Evolutionary conservation across 176 grass and related monocot species (phyloP), one percentile per base, ranked within the genome.

Genomic region (Eleusine coracana): DNA sequence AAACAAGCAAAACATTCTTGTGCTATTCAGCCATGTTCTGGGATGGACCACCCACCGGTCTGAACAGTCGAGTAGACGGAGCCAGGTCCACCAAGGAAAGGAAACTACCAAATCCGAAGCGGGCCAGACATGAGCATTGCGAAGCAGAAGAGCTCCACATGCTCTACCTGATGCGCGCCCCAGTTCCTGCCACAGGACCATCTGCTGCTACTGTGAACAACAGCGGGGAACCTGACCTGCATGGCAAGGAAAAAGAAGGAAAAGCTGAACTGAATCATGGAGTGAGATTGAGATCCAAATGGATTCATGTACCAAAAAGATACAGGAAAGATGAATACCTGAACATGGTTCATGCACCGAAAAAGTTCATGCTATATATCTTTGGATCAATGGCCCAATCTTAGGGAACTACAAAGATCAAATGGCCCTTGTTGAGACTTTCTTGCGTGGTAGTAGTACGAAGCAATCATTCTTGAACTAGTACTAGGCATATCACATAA

Each of bases 91-190:
- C 56, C 56, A 23, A 59, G 6, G 56, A 59, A 59, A 56, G n/a
- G 66, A 7, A 58, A 84, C n/a, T 20, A 14, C 49, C 36, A 68
- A 76, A 59, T 40, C 63, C 6, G 25, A 52, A 48, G 66, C 73
- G 45, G 18, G 27, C 17, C 49, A 59, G 49, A 31, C 8, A 59
- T 44, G 51, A 14, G 46, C 25, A 20, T 15, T 34, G 34, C 7
- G 20, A 75, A 56, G 25, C 1, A 1, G 10, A 42, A 41, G 37
- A 46, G 38, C 68, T 68, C 50, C 81, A 84, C 86, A 68, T 88
- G 75, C 50, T 61, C 79, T 52, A 84, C 72, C 83, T 59, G 67
- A 71, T 61, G 54, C 39, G 77, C 66, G 55, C 70, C 70, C 80
- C 71, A 82, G 44, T 67, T 56, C 56, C 70, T 63, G 54, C 49